Evolutionary conservation across 1,284 basidiomycete genomes (phyloP), one percentile per base, ranked within the genome.

Genomic region (Papiliotrema fonsecae): DNA sequence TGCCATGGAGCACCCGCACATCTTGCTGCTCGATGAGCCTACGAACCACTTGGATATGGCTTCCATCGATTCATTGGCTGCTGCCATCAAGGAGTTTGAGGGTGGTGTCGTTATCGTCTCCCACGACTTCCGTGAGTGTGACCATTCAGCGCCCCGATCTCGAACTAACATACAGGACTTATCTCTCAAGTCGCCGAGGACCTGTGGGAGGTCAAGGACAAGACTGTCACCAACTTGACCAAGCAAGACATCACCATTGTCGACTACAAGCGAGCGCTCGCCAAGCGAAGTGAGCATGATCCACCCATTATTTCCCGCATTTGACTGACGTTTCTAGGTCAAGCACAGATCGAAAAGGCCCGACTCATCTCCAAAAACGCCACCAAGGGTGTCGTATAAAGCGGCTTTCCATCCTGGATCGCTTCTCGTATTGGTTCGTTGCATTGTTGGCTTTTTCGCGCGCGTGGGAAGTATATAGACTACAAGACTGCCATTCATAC

Each of bases 91-190:
- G 76, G 88, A 88, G 69, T 98, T 92, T 71, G 86, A 90, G 68
- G 94, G 96, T 54, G 94, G 94, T 70, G 96, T 97, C 44, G 94
- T 96, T 55, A 94, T 96, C 66, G 91, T 96, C 56, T 94, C 91
- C 40, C 92, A 96, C 79, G 90, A 96, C 75, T 96, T 96, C 86
- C 86, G 89, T 87, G 64, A 60, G 83, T 78, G 10, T 26, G 50
- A 27, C 42, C 43, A 9, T 5, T n/a, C 27, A n/a, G 16, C 9
- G 18, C 21, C 14, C 22, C 10, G 35, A 35, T 14, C 7, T 32
- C 32, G 34, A 54, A 35, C 40, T 45, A 31, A 38, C 24, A 21
- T 47, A 45, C 64, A 83, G 85, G 86, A 66, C 82, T 94, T 56
- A 94, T 94, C 72, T 87, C 86, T 47, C 92, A 96, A 76, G 91